These are phyloP conservation scores for Suillus ampliporus DNA, from an alignment of 768 basidiomycete species.

Conservation along the genomic window DNA sequence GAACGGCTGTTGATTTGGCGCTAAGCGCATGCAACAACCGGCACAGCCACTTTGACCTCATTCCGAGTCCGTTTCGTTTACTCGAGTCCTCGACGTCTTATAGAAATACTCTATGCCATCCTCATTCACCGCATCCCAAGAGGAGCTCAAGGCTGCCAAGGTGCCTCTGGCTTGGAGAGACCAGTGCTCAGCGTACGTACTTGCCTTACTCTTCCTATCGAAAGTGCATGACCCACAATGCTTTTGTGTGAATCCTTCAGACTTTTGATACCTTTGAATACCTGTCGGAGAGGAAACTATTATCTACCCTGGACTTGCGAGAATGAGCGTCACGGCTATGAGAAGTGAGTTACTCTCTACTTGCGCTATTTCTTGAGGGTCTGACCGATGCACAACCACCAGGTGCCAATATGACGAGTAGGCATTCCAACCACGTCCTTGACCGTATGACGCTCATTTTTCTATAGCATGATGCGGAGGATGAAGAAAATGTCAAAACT, in stretches of 20 bases:
- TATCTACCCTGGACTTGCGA: constrained; percentile 96
- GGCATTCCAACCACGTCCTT: constrained; percentile 7
- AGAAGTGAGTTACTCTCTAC: constrained; percentile 62
- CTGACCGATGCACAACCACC: constrained; percentile 1
- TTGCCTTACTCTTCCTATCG: constrained; percentile 5
- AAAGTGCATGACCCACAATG: constrained; percentile 16
- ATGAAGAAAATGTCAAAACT: constrained; percentile 85
- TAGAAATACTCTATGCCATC: constrained; percentile 57
- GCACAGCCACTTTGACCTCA: constrained; percentile 7
- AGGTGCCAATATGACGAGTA: constrained; percentile 97
- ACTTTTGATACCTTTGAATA: constrained; percentile 84
- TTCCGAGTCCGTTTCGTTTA: constrained; percentile 4
- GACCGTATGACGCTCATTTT: constrained; percentile 8
- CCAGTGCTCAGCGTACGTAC: constrained; percentile 85
- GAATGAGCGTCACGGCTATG: constrained; percentile 84
- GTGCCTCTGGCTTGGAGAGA: constrained; percentile 89
- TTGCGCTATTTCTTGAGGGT: background rate
- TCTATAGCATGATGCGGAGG: constrained; percentile 77
- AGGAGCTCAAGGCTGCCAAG: constrained; percentile 74
- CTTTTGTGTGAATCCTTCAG: constrained; percentile 44
- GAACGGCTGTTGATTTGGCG: background rate
- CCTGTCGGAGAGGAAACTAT: constrained; percentile 76
- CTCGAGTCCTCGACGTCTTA: background rate
- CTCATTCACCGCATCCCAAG: constrained; percentile 80
- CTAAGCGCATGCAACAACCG: background rate